Conservation (phyloP, 148 eudicot species). For the Camellia granthamiana region DNA sequence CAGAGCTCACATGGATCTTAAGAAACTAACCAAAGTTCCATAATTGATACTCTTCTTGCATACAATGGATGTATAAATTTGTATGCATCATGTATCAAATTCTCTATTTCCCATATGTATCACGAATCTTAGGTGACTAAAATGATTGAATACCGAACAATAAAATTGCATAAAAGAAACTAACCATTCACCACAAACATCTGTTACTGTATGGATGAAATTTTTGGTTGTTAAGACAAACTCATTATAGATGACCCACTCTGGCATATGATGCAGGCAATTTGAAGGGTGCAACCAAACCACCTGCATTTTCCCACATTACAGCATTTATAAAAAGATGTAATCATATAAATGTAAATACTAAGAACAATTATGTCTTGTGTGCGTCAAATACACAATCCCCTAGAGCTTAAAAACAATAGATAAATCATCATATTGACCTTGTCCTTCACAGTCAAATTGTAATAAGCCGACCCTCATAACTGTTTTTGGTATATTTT, state of each 20-base stretch:
- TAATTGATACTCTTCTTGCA: background rate
- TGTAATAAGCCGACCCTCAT: too few relatives aligned
- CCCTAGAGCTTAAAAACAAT: background rate
- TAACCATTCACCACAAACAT: conserved; percentile 95
- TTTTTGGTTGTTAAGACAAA: conserved; percentile 90
- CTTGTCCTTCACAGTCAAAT: conserved; percentile 95
- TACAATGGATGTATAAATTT: background rate
- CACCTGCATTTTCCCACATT: conserved; percentile 40
- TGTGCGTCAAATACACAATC: background rate
- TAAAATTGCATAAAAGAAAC: conserved; percentile 18
- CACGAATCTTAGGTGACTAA: background rate
- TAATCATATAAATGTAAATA: background rate
- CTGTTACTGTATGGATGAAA: conserved; percentile 92
- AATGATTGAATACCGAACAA: background rate
- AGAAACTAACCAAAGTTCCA: too few relatives aligned
- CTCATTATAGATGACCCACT: conserved; percentile 97
- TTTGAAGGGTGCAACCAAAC: conserved; percentile 98
- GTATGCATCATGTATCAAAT: too few relatives aligned
- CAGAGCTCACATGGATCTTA: too few relatives aligned
- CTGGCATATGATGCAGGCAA: conserved; percentile 95
- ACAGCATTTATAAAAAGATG: background rate
- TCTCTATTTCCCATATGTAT: too few relatives aligned
- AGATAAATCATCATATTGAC: conserved; percentile 31
- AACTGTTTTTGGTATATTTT: too few relatives aligned
- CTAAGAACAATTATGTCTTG: background rate